These are phyloP conservation scores for Crataegus laevigata DNA, from an alignment of 306 rosid species.

Conservation along the genomic window DNA sequence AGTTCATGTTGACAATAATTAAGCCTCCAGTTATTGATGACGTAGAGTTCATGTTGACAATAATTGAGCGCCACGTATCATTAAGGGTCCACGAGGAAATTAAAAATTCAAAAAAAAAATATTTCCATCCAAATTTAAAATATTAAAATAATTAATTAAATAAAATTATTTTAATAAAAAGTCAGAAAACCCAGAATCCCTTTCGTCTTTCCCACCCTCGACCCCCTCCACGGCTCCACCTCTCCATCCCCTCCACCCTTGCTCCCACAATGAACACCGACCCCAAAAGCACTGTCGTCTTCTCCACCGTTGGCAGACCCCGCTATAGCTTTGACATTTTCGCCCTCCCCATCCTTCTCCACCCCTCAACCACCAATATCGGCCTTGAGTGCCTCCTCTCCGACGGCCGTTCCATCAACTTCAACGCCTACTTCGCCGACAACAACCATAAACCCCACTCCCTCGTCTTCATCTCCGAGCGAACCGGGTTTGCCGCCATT, in stretches of 20 bases:
- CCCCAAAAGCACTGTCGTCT: constrained; percentile 49
- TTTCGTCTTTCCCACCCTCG: too few relatives aligned
- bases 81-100: too few relatives aligned
- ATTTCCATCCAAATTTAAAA: too few relatives aligned
- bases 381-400: constrained; percentile 44
- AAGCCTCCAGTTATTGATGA: accelerated
- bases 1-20: accelerated
- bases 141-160: too few relatives aligned
- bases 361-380: background rate
- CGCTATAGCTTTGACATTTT: constrained; percentile 77
- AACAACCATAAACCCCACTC: background rate
- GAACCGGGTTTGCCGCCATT: constrained; percentile 51
- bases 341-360: constrained; percentile 21
- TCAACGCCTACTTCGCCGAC: constrained; percentile 60
- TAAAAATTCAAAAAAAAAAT: too few relatives aligned
- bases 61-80: accelerated
- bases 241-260: background rate
- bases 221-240: too few relatives aligned
- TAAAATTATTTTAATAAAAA: too few relatives aligned
- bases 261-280: constrained; percentile 10
- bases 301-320: constrained; percentile 48
- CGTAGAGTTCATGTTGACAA: accelerated
- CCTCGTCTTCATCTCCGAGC: constrained; percentile 61
- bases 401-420: constrained; percentile 66
- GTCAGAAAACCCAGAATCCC: too few relatives aligned